phyloP scores from a whole-genome alignment of 129 eudicot genomes.

The Artemisia annua region DNA sequence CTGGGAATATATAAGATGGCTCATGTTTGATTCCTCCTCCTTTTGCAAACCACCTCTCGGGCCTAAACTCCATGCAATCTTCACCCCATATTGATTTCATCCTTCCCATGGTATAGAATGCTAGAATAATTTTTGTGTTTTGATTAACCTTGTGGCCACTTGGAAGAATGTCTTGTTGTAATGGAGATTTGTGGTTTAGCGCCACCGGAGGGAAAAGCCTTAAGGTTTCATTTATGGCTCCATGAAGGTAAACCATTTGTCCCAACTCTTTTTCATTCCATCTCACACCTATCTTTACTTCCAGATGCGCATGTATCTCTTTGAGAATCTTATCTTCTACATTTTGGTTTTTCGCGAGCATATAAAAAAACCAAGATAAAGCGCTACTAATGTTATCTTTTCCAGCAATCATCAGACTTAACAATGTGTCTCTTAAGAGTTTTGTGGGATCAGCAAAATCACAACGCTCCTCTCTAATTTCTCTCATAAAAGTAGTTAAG shows the following conservation, averaged over 20 bases:
- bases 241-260: slow-evolving; percentile 56
- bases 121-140: slow-evolving; percentile 29
- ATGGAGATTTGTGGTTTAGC: slow-evolving; percentile 46
- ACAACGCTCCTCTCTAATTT: neutral
- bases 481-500: slow-evolving; percentile 16
- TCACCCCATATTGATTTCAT: slow-evolving; percentile 23
- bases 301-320: slow-evolving; percentile 32
- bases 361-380: too few species aligned
- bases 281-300: neutral
- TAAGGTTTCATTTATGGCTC: slow-evolving; percentile 57
- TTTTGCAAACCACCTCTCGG: slow-evolving; percentile 54
- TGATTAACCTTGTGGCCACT: slow-evolving; percentile 40
- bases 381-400: too few species aligned
- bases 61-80: slow-evolving; percentile 54
- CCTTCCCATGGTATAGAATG: slow-evolving; percentile 40
- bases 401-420: slow-evolving; percentile 9
- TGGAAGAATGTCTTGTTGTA: slow-evolving; percentile 44
- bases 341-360: too few species aligned
- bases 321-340: slow-evolving; percentile 16
- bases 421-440: neutral
- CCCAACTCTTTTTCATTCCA: slow-evolving; percentile 16
- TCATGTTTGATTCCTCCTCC: slow-evolving; percentile 43
- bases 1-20: slow-evolving; percentile 7
- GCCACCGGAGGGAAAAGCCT: slow-evolving; percentile 58
- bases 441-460: slow-evolving; percentile 5